Conservation (phyloP, 169 alveolate species). For the Perkinsus olseni region DNA sequence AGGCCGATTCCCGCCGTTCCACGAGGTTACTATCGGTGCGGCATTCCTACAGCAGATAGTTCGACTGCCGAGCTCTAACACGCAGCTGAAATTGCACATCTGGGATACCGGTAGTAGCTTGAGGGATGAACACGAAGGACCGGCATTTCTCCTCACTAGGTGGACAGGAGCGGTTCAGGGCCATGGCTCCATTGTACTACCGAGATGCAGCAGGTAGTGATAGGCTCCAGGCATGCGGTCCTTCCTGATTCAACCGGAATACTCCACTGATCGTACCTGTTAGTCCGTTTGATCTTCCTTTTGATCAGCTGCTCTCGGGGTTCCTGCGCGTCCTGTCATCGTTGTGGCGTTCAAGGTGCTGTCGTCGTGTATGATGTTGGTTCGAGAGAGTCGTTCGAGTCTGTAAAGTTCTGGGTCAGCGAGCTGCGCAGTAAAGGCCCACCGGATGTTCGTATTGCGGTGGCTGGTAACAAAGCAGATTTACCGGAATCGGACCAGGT, state of each 20-base stretch:
- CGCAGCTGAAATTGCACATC: slow-evolving; percentile 62
- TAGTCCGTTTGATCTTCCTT: no score
- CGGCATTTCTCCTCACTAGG: slow-evolving; percentile 10
- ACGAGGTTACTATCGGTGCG: slow-evolving; percentile 82
- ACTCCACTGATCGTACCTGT: no score
- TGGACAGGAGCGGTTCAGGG: slow-evolving; percentile 78
- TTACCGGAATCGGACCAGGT: slow-evolving; percentile 25
- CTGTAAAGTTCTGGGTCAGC: slow-evolving; percentile 48
- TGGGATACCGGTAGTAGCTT: slow-evolving; percentile 77
- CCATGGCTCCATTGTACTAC: slow-evolving; percentile 73
- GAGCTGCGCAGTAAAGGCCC: slow-evolving; percentile 55
- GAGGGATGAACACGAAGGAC: background rate
- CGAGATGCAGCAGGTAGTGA: slow-evolving; percentile 65
- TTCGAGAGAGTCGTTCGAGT: slow-evolving; percentile 36
- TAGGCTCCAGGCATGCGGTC: no score
- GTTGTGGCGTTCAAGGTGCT: slow-evolving; percentile 38
- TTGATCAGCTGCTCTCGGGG: no score
- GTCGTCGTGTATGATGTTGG: slow-evolving; percentile 71
- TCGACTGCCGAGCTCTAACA: slow-evolving; percentile 27
- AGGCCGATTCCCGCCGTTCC: slow-evolving; percentile 67
- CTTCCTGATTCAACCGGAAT: no score
- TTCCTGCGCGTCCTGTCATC: no score
- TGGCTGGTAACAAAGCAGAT: slow-evolving; percentile 57
- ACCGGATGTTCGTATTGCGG: slow-evolving; percentile 43
- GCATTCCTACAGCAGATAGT: slow-evolving; percentile 67